These are phyloP conservation scores for Zoysia japonica DNA, from an alignment of 176 grass and related monocot species.

Conservation along the genomic window DNA sequence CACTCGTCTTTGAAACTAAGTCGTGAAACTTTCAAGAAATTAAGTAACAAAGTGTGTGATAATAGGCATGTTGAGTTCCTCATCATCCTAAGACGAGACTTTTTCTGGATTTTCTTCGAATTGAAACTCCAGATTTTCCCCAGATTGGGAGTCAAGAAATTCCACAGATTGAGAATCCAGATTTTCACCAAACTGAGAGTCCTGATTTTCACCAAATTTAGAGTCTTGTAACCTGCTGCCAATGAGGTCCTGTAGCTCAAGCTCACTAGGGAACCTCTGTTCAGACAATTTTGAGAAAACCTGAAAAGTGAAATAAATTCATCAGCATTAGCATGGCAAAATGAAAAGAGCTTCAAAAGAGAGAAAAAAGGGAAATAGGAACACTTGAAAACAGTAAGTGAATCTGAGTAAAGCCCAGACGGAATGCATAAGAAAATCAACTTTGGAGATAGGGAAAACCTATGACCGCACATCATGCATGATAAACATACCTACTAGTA, in stretches of 20 bases:
- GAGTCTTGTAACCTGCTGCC: slow-evolving; percentile 54
- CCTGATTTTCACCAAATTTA: slow-evolving; percentile 57
- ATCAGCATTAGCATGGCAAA: slow-evolving; percentile 2
- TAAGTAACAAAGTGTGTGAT: slow-evolving; percentile 14
- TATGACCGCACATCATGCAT: too few relatives aligned
- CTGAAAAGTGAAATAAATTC: slow-evolving; percentile 49
- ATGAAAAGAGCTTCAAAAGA: slow-evolving; percentile 1
- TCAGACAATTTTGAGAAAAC: slow-evolving; percentile 94
- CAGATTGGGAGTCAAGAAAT: slow-evolving; percentile 12
- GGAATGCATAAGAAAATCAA: not conserved
- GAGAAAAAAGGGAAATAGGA: not conserved
- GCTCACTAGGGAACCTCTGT: slow-evolving; percentile 84
- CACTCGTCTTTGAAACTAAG: not conserved
- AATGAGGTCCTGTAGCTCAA: slow-evolving; percentile 77
- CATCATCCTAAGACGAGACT: slow-evolving; percentile 36
- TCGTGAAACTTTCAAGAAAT: not conserved
- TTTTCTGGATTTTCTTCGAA: slow-evolving; percentile 60
- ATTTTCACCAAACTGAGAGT: not conserved
- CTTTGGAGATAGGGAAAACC: not conserved
- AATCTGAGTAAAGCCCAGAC: not conserved
- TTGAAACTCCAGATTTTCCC: not conserved
- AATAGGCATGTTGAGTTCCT: not conserved
- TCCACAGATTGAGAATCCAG: slow-evolving; percentile 54
- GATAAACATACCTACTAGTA: not conserved
- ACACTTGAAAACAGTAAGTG: too few relatives aligned